Evolutionary conservation across 2,329 filamentous ascomycete genomes (phyloP), one percentile per base, ranked within the genome.

Genomic region (Dryadomyces sulphureus): DNA sequence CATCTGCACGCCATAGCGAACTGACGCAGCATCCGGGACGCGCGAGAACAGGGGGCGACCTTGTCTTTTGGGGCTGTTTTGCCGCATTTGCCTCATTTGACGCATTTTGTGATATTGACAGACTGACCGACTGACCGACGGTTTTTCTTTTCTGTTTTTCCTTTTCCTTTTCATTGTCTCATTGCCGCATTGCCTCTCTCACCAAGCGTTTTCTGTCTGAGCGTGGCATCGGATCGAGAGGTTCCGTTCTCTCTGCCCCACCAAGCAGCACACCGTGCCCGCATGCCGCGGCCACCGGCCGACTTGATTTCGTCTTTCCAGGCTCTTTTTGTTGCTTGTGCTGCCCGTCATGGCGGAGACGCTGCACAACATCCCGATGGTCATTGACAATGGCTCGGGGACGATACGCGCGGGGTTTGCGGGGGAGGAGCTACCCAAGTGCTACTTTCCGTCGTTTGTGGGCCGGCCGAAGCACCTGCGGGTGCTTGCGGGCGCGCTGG

Each of bases 331-430:
- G 4, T 32, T 14, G 9, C 27, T 32, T 14, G 11, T 32, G 11
- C 27, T 30, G 12, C 12, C 34, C 41, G 55, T 49, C 19, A 77
- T 78, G 73, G 65, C 72, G 51, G 74, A 78, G 53, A 69, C 69
- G 48, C 79, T 96, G 47, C 92, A 95, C 72, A 98, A 98, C 73
- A 89, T 88, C 55, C 89, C 92, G 49, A 94, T 98, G 64, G 92
- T 98, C 61, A 84, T 98, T 59, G 92, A 98, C 76, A 98, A 98
- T 68, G 92, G 92, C 59, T 95, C 89, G 54, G 92, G 92, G 54
- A 98, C 92, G 5, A 96, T 98, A 61, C 79, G 93, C 62, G 92
- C 92, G 46, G 92, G 92, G 20, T 98, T 96, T 62, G 92, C 92
- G 32, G 92, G 92, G 55, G 89, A 95, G 58, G 92, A 98, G 62